Evolutionary conservation across 2,329 filamentous ascomycete species (phyloP), one percentile per base, ranked within the genome.

Genomic region (Dothideomycetes sp.): DNA sequence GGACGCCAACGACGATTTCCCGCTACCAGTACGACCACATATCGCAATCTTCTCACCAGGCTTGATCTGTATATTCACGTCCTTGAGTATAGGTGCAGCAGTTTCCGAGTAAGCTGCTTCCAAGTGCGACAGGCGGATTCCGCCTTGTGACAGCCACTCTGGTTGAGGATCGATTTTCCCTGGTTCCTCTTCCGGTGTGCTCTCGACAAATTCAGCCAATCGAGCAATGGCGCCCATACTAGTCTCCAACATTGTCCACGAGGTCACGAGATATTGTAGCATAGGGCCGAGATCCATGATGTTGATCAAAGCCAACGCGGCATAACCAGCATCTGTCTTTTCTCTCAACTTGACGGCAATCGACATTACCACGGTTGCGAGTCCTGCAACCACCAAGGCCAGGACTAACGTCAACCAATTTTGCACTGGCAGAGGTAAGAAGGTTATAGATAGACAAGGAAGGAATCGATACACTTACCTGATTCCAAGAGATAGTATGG

Each of bases 71-170:
- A 77, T 49, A 8, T 59, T 67, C 24, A 76, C 56, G 15, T 66
- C 51, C n/a, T 62, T 57, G 36, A 73, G 58, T 2, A 70, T 65
- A 6, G 55, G 53, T 13, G 59, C 53, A 23, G 51, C 45, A n/a
- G 13, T 36, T 10, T 44, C 24, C 6, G 45, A 45, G 37, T 55
- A 56, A 6, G 49, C 42, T 15, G 53, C 53, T 25, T 44, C 37
- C 0, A 93, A 69, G 43, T 85, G 71, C 13, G 78, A 62, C n/a
- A 89, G 75, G 50, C 87, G 78, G 30, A 94, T 69, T 9, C 72
- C 68, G 5, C 85, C 85, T 47, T 82, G 74, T 0, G 74, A 75
- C 0, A 85, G 84, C 85, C 85, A 91, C 1, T 76, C 74, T 1
- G 81, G 79, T 0, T 83, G 78, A 0, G 80, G 74, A 16, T 70